A percentile compares a stretch with the other conserved stretches of the same genome.
Evolutionary conservation across 108 stramenopile genomes (phyloP).

Genomic region (Fragilariopsis cylindrus): DNA sequence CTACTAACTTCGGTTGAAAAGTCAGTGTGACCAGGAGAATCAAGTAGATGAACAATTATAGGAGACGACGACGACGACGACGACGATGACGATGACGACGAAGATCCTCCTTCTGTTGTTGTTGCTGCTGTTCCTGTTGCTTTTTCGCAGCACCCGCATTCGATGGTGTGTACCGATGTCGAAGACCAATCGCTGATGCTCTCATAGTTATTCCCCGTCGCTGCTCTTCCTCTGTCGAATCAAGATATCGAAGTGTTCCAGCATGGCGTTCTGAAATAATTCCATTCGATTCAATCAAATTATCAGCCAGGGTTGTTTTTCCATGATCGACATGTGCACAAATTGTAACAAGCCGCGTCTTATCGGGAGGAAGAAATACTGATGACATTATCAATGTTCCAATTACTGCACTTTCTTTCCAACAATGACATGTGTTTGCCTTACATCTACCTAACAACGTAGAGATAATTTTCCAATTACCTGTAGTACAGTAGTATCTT

Average conservation of each 20-base stretch:
- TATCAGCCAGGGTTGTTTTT: conserved; percentile 98
- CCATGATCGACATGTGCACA: conserved; percentile 93
- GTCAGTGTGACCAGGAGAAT: conserved; percentile 98
- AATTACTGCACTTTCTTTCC: background rate
- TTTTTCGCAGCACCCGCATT: conserved; percentile 9
- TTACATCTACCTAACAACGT: too few relatives aligned
- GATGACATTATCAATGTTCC: conserved; percentile 22
- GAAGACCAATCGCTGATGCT: conserved; percentile 85
- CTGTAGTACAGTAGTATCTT: too few relatives aligned
- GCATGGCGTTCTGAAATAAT: conserved; percentile 85
- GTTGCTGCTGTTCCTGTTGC: conserved; percentile 8
- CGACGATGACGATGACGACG: background rate
- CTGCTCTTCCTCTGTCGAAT: conserved; percentile 89
- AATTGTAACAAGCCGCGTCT: conserved; percentile 93
- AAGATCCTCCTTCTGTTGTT: conserved; percentile 25
- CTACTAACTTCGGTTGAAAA: conserved; percentile 95
- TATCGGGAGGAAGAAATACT: conserved; percentile 65
- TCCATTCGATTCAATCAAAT: conserved; percentile 87
- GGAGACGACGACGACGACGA: background rate
- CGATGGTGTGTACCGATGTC: conserved; percentile 47
- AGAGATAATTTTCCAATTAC: too few relatives aligned
- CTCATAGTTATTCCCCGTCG: conserved; percentile 99
- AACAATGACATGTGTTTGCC: background rate
- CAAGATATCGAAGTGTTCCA: conserved; percentile 84
- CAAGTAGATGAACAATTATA: conserved; percentile 92